A percentile compares a stretch with the other conserved stretches of the same genome.
Evolutionary conservation across 148 eudicot genomes (phyloP).

Genomic region (Heliamphora exappendiculata): DNA sequence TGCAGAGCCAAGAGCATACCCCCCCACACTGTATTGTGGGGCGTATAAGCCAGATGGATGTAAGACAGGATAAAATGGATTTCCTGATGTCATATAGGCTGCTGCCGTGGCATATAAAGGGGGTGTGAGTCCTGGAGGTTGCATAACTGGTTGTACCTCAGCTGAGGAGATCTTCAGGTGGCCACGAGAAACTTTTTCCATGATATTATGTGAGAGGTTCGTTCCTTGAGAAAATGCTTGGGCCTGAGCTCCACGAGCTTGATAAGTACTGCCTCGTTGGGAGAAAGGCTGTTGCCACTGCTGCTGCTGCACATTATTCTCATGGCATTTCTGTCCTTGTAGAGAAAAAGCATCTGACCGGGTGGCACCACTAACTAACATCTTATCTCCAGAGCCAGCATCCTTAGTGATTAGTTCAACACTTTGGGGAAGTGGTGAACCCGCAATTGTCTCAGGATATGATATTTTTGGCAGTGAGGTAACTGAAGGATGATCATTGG

Average conservation of each 20-base stretch:
- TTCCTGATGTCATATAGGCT: constrained; percentile 57
- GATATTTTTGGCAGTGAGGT: constrained; percentile 10
- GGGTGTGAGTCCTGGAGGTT: constrained; percentile 55
- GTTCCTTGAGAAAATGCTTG: constrained; percentile 39
- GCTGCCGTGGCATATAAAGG: constrained; percentile 59
- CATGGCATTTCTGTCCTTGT: constrained; percentile 11
- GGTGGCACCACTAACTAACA: constrained; percentile 5
- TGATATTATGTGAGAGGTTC: constrained; percentile 26
- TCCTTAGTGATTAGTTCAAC: constrained; percentile 8
- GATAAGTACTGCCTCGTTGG: constrained; percentile 19
- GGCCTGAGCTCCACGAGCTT: constrained; percentile 34
- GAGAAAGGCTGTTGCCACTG: constrained; percentile 5
- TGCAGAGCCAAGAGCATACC: constrained; percentile 47
- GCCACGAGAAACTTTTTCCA: constrained; percentile 35
- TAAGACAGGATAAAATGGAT: constrained; percentile 45
- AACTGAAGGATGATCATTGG: constrained; percentile 8
- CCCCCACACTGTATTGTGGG: constrained; percentile 57
- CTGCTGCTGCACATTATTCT: constrained; percentile 15
- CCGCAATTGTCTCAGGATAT: not conserved
- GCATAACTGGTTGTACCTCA: constrained; percentile 57
- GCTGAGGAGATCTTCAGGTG: constrained; percentile 32
- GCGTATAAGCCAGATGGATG: constrained; percentile 52
- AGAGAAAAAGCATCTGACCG: constrained; percentile 10
- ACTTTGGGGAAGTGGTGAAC: constrained; percentile 8
- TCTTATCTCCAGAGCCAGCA: constrained; percentile 9